Conservation (phyloP, 1,284 basidiomycete genomes). For the Puccinia triticina region DNA sequence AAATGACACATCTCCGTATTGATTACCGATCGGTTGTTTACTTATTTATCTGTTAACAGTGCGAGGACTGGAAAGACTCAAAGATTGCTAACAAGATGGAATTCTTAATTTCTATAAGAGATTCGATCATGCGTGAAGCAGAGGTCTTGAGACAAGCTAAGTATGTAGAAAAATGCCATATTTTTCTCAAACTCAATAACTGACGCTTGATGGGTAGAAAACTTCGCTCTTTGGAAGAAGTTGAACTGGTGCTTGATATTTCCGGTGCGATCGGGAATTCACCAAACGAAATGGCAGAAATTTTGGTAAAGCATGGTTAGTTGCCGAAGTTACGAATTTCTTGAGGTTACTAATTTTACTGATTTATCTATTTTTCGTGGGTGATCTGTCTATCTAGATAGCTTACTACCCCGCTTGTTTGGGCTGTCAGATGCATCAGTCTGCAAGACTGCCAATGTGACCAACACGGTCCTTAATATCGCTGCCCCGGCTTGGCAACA, state of each 20-base stretch:
- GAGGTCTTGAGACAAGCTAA: conserved; percentile 49
- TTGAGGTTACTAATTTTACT: background rate
- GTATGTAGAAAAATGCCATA: background rate
- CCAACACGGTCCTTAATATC: conserved; percentile 30
- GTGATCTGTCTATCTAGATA: conserved; percentile 16
- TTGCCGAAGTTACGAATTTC: background rate
- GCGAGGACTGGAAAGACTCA: conserved; percentile 35
- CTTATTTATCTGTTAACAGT: background rate
- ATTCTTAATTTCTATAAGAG: conserved; percentile 22
- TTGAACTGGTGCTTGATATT: conserved; percentile 42
- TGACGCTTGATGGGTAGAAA: conserved; percentile 15
- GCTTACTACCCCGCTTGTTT: conserved; percentile 33
- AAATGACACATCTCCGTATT: background rate
- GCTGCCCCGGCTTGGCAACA: conserved; percentile 42
- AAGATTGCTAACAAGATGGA: conserved; percentile 17
- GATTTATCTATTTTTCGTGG: background rate
- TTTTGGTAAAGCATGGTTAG: conserved; percentile 7
- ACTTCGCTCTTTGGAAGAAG: conserved; percentile 34
- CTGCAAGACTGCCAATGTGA: conserved; percentile 34
- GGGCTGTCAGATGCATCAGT: conserved; percentile 44
- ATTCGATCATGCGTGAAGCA: conserved; percentile 28
- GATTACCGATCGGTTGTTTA: background rate
- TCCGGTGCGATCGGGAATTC: conserved; percentile 16
- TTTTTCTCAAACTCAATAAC: background rate
- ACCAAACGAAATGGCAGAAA: background rate